Percentiles rank a stretch among this genome's conserved stretches.
These are phyloP conservation scores for Fusarium austroafricanum DNA, from an alignment of 2,329 filamentous ascomycete genomes.

Conservation along the genomic window DNA sequence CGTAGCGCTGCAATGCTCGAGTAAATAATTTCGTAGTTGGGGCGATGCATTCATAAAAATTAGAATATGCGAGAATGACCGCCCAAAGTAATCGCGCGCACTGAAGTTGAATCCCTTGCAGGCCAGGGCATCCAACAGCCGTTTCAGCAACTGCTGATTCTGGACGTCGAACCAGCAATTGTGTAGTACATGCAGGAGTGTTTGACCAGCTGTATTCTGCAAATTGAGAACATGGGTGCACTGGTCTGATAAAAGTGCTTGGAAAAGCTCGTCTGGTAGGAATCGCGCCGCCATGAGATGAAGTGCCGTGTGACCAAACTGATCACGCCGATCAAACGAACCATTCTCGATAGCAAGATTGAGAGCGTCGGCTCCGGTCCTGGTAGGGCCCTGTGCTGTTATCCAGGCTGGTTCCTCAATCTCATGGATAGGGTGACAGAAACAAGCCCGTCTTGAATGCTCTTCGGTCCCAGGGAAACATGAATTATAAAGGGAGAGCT, in stretches of 20 bases:
- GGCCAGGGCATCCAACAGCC: slow-evolving; percentile 43
- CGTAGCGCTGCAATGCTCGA: slow-evolving; percentile 48
- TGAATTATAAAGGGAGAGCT: slow-evolving; percentile 16
- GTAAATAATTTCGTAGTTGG: slow-evolving; percentile 45
- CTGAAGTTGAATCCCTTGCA: slow-evolving; percentile 49
- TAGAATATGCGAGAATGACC: slow-evolving; percentile 63
- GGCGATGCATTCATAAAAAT: slow-evolving; percentile 47
- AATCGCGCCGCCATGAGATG: slow-evolving; percentile 59
- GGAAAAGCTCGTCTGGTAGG: slow-evolving; percentile 45
- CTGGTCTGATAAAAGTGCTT: slow-evolving; percentile 37
- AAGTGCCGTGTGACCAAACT: slow-evolving; percentile 61
- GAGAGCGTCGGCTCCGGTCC: slow-evolving; percentile 29
- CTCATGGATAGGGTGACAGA: slow-evolving; percentile 46
- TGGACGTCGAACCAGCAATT: slow-evolving; percentile 49
- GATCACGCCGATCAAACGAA: slow-evolving; percentile 49
- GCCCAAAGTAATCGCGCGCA: slow-evolving; percentile 62
- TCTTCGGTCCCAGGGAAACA: slow-evolving; percentile 40
- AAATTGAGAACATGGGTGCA: slow-evolving; percentile 40
- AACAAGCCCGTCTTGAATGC: slow-evolving; percentile 46
- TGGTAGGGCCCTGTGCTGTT: slow-evolving; percentile 41
- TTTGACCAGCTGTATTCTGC: slow-evolving; percentile 60
- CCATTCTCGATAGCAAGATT: neutral
- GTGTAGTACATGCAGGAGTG: slow-evolving; percentile 60
- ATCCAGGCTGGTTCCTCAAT: slow-evolving; percentile 48
- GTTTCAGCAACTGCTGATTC: slow-evolving; percentile 40